Evolutionary conservation across 2,329 filamentous ascomycete species (phyloP).

Genomic region (Albifimbria verrucaria): DNA sequence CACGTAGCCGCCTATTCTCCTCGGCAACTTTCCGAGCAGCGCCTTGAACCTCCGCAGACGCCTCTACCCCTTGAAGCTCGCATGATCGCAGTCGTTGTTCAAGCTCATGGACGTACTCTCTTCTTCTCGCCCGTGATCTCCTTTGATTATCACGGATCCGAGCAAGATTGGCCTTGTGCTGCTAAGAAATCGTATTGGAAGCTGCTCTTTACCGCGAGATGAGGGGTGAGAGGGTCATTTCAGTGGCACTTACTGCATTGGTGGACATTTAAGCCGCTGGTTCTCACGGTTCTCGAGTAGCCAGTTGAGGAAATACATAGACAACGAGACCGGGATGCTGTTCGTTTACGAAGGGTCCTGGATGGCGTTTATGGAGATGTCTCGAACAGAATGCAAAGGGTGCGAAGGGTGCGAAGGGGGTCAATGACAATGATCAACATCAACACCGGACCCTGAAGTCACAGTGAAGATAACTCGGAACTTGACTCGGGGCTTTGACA

Average conservation of each 20-base stretch:
- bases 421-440: too few species aligned
- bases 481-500: too few species aligned
- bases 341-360: neutral
- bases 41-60: constrained; percentile 67
- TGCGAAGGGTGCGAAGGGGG: too few species aligned
- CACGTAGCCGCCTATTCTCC: constrained; percentile 64
- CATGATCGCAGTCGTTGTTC: constrained; percentile 59
- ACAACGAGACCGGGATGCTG: neutral
- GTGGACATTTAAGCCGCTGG: neutral
- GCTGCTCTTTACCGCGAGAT: too few species aligned
- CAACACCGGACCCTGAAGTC: too few species aligned
- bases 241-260: neutral
- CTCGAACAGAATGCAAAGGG: too few species aligned
- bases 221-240: too few species aligned
- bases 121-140: constrained; percentile 68
- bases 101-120: constrained; percentile 69
- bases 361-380: too few species aligned
- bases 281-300: neutral
- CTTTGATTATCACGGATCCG: constrained; percentile 76
- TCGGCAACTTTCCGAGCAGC: constrained; percentile 66
- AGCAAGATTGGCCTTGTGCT: constrained; percentile 38
- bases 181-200: too few species aligned
- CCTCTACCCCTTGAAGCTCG: constrained; percentile 64
- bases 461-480: too few species aligned
- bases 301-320: neutral